These are phyloP conservation scores for Aspergillus panamensis DNA, from an alignment of 495 filamentous ascomycete species.

Conservation along the genomic window DNA sequence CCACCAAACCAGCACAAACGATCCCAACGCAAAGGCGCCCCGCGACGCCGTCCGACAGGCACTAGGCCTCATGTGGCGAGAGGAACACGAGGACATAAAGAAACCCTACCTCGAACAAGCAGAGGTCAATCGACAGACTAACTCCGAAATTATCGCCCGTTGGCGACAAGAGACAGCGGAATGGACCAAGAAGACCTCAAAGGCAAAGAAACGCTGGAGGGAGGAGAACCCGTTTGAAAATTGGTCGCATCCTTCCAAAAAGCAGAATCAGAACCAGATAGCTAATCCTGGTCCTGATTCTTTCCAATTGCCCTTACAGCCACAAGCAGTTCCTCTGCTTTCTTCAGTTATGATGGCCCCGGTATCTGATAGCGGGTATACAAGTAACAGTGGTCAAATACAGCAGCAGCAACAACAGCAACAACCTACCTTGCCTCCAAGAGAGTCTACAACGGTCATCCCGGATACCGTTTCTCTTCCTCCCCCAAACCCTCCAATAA, in stretches of 20 bases:
- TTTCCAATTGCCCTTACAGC: not conserved
- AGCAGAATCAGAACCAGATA: not conserved
- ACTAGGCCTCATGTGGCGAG: constrained; percentile 85
- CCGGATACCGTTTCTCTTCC: too few relatives aligned
- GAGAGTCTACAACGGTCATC: too few relatives aligned
- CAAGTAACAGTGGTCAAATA: too few relatives aligned
- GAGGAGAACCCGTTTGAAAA: constrained; percentile 51
- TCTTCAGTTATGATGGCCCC: too few relatives aligned
- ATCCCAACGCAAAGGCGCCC: constrained; percentile 60
- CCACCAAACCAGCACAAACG: constrained; percentile 58
- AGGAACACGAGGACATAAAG: constrained; percentile 62
- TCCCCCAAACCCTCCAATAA: too few relatives aligned
- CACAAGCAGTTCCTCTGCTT: too few relatives aligned
- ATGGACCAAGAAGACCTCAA: constrained; percentile 65
- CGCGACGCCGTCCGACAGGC: constrained; percentile 76
- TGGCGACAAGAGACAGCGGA: constrained; percentile 56
- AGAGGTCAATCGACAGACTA: constrained; percentile 59
- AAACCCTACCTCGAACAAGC: constrained; percentile 72
- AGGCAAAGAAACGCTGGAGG: constrained; percentile 61
- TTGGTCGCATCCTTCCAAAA: constrained; percentile 24
- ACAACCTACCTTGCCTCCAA: too few relatives aligned
- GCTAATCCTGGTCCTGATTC: not conserved
- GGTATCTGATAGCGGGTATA: too few relatives aligned
- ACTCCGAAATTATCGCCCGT: constrained; percentile 52
- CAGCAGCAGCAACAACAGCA: too few relatives aligned